phyloP scores from a whole-genome alignment of 2,329 filamentous ascomycete genomes.

The Colletotrichum tabaci region DNA sequence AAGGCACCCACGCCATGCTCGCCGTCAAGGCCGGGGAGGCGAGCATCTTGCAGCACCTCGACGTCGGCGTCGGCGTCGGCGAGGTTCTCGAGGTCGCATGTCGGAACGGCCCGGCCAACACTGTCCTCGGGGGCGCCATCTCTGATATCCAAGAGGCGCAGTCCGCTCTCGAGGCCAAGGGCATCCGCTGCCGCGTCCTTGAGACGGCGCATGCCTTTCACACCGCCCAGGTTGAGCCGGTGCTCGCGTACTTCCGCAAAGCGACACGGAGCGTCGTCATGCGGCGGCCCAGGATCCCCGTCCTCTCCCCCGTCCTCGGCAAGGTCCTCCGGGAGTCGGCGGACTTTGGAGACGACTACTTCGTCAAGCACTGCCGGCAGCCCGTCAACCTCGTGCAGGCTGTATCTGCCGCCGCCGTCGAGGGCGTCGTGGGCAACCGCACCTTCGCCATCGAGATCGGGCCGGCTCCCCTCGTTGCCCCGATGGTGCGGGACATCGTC shows the following conservation, averaged over 20 bases:
- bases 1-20: slow-evolving; percentile 74
- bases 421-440: slow-evolving; percentile 70
- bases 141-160: slow-evolving; percentile 61
- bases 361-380: slow-evolving; percentile 74
- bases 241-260: slow-evolving; percentile 71
- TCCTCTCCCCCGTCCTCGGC: slow-evolving; percentile 77
- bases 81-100: slow-evolving; percentile 71
- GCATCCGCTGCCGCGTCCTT: slow-evolving; percentile 60
- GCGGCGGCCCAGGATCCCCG: slow-evolving; percentile 64
- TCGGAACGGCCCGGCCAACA: slow-evolving; percentile 82
- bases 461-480: slow-evolving; percentile 76
- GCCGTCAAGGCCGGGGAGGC: slow-evolving; percentile 64
- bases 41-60: slow-evolving; percentile 57
- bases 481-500: slow-evolving; percentile 74
- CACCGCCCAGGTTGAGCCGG: slow-evolving; percentile 67
- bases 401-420: slow-evolving; percentile 67
- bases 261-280: slow-evolving; percentile 57
- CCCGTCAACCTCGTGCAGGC: slow-evolving; percentile 76
- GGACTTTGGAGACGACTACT: slow-evolving; percentile 69
- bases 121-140: slow-evolving; percentile 71
- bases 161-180: slow-evolving; percentile 48
- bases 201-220: slow-evolving; percentile 69
- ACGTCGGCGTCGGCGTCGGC: slow-evolving; percentile 60
- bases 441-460: slow-evolving; percentile 79
- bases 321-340: slow-evolving; percentile 64